Base-by-base conservation (phyloP, 345 rosid species). In the Gossypium thurberi region DNA sequence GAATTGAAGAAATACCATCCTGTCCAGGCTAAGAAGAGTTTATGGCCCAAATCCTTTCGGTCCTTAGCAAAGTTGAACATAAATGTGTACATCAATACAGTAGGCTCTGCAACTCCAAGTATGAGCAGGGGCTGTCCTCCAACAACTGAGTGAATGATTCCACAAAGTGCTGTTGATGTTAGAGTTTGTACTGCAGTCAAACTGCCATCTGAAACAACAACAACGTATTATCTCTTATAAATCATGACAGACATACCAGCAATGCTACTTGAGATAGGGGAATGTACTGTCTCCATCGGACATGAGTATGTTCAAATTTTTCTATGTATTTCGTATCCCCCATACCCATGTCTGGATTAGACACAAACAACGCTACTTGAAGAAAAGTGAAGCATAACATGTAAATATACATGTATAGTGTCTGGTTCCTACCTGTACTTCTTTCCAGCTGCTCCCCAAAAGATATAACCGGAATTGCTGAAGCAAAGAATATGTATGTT, bases 61-160 rank as follows among this genome's bases (percentile, higher is more conserved):
- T 79, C 87, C 78, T 81, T 88, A 6, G 93, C 97, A 65, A 93
- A 93, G 69, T 84, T 82, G 86, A 82, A 87, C 84, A 89, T 75
- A 72, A 88, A 92, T 28, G 84, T 80, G 59, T 90, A 93, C 95
- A 93, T 93, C 57, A 93, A 83, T 11, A 93, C 87, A 14, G 93
- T 93, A 7, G 98, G 98, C 71, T 93, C 93, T 25, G 95, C 97
- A 77, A 93, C 98, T 66, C 98, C 98, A 33, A 91, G 76, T 69
- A 93, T 85, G 74, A 93, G 43, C 43, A 91, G 80, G 1, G 98
- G 97, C 42, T 91, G 98, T 33, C 98, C 95, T 23, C 97, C 98
- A 10, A 93, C 6, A 69, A 89, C 74, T 0, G 98, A 91, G 78
- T 93, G 98, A 73, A 91, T 88, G 71, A 87, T 86, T 26, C 97